Evolutionary conservation across 78 protist species (phyloP).

Genomic region (Dictyostelium capitatum): DNA sequence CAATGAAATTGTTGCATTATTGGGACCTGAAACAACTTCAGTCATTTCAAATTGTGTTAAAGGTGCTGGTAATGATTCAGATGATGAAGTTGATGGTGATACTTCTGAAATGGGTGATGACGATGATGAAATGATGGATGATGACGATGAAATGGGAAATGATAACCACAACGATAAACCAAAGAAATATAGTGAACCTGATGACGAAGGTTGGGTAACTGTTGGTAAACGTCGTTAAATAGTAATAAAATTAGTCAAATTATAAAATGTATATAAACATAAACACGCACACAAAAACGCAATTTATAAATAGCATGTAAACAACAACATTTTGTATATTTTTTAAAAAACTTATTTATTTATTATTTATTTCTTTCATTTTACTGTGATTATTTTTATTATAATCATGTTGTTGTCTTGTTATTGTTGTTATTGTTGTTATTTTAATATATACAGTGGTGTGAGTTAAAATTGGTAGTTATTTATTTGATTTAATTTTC

Average conservation of each 20-base stretch:
- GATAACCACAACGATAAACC: neutral
- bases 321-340: too few species aligned
- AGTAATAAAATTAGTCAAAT: neutral
- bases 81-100: conserved; percentile 45
- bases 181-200: conserved; percentile 61
- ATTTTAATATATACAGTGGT: too few species aligned
- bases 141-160: neutral
- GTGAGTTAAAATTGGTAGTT: too few species aligned
- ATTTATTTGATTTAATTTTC: neutral
- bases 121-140: conserved; percentile 46
- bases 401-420: too few species aligned
- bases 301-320: neutral
- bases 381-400: too few species aligned
- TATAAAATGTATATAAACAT: too few species aligned
- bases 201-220: conserved; percentile 81
- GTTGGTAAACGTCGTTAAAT: conserved; percentile 10
- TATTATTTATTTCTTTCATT: too few species aligned
- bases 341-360: too few species aligned
- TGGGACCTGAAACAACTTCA: conserved; percentile 52
- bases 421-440: too few species aligned
- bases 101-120: conserved; percentile 22
- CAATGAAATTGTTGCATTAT: conserved; percentile 20
- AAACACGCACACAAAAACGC: too few species aligned
- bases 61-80: conserved; percentile 28
- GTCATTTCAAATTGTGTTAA: conserved; percentile 36